Base-by-base conservation (phyloP, 2,329 filamentous ascomycete genomes). In the Venturia nashicola region DNA sequence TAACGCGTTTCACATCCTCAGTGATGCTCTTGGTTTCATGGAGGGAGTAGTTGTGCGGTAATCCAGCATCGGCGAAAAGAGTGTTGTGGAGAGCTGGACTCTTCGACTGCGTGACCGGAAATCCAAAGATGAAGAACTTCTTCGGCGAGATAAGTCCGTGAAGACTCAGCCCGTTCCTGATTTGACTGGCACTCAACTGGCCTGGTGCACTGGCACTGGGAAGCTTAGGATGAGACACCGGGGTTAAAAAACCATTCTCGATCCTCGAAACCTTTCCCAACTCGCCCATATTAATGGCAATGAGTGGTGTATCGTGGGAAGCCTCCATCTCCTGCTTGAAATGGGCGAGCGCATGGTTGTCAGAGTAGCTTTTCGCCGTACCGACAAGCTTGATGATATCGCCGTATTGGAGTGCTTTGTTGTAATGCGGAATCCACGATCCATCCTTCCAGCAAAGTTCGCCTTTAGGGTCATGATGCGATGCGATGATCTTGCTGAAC, bases 361-460 rank as follows among this genome's bases (percentile, higher is more conserved):
- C 92, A 66, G 91, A 85, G 57, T 93, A 79, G 23, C 76, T 82
- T 64, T 82, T 84, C 1, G 93, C 93, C 64, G 88, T 81, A 48
- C 94, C 94, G 7, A 97, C 87, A 46, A 99, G 85, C 78, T 99
- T 99, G 77, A 99, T 91, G 65, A 97, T 82, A 71, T 97, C 91
- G 59, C 93, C 94, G 70, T 90, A 90, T 72, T 95, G 89, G 16
- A 97, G 78, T 18, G 93, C 93, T 71, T 86, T 86, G 76, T 97
- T 97, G 80, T 96, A 97, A 76, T 86, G 87, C 36, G 87, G 83
- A 64, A 94, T 86, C 93, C 94, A 99, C 0, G 90, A 90, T n/a
- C 90, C 91, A 69, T 95, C 92, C 67, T 82, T 86, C 94, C 94
- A 99, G 1, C 90, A 93, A 20, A 97, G 79, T 27, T 81, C 79